These are phyloP conservation scores for Tuber borchii DNA, from an alignment of 495 filamentous ascomycete genomes.

Conservation along the genomic window DNA sequence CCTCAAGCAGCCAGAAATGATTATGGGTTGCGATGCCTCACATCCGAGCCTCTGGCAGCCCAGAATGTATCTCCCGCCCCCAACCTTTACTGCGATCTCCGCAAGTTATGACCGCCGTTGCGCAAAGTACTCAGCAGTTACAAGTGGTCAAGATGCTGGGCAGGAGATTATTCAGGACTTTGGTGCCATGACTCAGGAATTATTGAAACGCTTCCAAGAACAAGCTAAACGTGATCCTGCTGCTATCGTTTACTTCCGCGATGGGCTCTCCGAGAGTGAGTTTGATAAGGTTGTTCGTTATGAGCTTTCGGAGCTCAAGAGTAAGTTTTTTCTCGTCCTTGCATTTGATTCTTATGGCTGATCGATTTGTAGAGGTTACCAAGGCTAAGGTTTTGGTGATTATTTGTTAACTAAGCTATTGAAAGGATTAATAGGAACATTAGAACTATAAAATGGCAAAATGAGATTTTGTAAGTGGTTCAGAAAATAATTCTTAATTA, in stretches of 20 bases:
- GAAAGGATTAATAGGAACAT: too few relatives aligned
- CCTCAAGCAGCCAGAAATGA: constrained; percentile 23
- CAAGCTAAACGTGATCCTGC: constrained; percentile 4
- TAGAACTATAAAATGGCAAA: too few relatives aligned
- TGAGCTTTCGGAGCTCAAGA: constrained; percentile 24
- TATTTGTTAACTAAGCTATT: too few relatives aligned
- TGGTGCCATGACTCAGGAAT: constrained; percentile 18
- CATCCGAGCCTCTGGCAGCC: constrained; percentile 28
- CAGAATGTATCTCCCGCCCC: constrained; percentile 17
- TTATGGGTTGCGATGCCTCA: constrained; percentile 27
- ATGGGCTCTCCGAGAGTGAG: constrained; percentile 34
- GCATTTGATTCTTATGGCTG: background rate
- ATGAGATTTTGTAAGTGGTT: too few relatives aligned
- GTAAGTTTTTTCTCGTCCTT: background rate
- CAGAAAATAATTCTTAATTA: too few relatives aligned
- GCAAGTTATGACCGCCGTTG: constrained; percentile 23
- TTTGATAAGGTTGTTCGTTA: constrained; percentile 6
- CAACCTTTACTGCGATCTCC: constrained; percentile 26
- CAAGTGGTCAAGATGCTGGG: constrained; percentile 13
- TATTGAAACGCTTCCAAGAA: constrained; percentile 19
- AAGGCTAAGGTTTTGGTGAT: constrained; percentile 50
- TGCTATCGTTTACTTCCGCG: constrained; percentile 33
- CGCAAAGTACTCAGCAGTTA: constrained; percentile 22
- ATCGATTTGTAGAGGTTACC: constrained; percentile 12
- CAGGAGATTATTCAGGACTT: constrained; percentile 26